Conservation (phyloP, 495 filamentous ascomycete species). For the Cladorrhinum samala region DNA sequence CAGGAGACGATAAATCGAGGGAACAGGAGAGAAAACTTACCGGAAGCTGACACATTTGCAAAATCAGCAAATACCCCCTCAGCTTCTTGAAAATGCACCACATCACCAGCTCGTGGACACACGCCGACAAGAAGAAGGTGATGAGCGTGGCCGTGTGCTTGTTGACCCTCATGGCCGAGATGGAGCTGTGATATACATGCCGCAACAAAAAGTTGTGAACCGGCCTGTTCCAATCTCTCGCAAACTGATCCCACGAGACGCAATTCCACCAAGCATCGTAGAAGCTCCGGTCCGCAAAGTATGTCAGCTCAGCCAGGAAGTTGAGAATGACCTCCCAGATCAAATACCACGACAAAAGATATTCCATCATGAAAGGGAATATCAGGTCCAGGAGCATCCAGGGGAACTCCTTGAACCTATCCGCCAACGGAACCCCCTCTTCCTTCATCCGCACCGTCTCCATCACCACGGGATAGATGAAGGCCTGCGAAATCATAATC, state of each 20-base stretch:
- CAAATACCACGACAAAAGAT: conserved; percentile 63
- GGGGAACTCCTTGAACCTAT: conserved; percentile 60
- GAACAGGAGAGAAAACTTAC: conserved; percentile 15
- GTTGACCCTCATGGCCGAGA: conserved; percentile 61
- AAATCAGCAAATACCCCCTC: conserved; percentile 60
- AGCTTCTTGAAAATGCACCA: conserved; percentile 71
- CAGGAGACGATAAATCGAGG: no score
- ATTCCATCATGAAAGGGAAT: conserved; percentile 72
- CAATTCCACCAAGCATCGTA: conserved; percentile 69
- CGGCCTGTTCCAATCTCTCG: conserved; percentile 65
- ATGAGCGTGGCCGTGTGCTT: conserved; percentile 64
- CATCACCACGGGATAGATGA: conserved; percentile 61
- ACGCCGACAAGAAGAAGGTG: conserved; percentile 64
- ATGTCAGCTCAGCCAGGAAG: conserved; percentile 64
- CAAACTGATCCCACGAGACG: conserved; percentile 61
- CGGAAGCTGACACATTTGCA: conserved; percentile 68
- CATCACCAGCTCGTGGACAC: conserved; percentile 72
- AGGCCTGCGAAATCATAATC: conserved; percentile 51
- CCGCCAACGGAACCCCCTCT: conserved; percentile 48
- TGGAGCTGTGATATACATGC: conserved; percentile 69
- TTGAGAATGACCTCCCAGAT: conserved; percentile 80
- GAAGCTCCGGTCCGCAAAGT: conserved; percentile 71
- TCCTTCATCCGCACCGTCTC: conserved; percentile 59
- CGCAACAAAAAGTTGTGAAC: conserved; percentile 68
- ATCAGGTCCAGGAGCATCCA: conserved; percentile 63